Percentiles rank a stretch among this genome's conserved stretches.
phyloP scores from a whole-genome alignment of 2,329 filamentous ascomycete genomes.

The Alternaria gaisen region DNA sequence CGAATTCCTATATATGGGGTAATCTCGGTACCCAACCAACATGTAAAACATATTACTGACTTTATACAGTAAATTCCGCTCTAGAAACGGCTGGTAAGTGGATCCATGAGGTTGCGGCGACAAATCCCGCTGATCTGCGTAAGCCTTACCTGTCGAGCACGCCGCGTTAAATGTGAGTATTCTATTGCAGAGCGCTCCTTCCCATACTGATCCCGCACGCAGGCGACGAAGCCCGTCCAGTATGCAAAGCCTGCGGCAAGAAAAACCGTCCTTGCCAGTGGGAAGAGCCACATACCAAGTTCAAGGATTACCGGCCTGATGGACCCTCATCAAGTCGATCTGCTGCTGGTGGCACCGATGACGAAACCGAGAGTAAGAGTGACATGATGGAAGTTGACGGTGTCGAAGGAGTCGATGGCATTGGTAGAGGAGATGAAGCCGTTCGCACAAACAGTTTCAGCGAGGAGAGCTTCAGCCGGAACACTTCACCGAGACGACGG shows the following conservation, averaged over 20 bases:
- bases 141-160: slow-evolving; percentile 43
- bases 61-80: slow-evolving; percentile 43
- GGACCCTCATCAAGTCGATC: slow-evolving; percentile 25
- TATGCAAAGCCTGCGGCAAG: slow-evolving; percentile 44
- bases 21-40: neutral
- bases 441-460: slow-evolving; percentile 4
- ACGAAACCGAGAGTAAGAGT: slow-evolving; percentile 15
- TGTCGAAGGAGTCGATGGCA: slow-evolving; percentile 14
- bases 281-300: slow-evolving; percentile 38
- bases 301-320: slow-evolving; percentile 39
- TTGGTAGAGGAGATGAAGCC: neutral
- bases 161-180: slow-evolving; percentile 44
- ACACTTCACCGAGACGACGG: slow-evolving; percentile 27
- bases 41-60: slow-evolving; percentile 1
- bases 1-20: slow-evolving; percentile 15
- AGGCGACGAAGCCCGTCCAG: slow-evolving; percentile 43
- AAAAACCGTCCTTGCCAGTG: slow-evolving; percentile 44
- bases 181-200: neutral
- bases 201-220: slow-evolving; percentile 3
- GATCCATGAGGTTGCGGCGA: neutral
- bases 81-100: slow-evolving; percentile 44
- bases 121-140: slow-evolving; percentile 9
- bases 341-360: slow-evolving; percentile 15
- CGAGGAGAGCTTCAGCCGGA: slow-evolving; percentile 24
- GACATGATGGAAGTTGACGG: slow-evolving; percentile 28